These are phyloP conservation scores for Pythium sp. DNA, from an alignment of 352 stramenopile species.

Conservation along the genomic window DNA sequence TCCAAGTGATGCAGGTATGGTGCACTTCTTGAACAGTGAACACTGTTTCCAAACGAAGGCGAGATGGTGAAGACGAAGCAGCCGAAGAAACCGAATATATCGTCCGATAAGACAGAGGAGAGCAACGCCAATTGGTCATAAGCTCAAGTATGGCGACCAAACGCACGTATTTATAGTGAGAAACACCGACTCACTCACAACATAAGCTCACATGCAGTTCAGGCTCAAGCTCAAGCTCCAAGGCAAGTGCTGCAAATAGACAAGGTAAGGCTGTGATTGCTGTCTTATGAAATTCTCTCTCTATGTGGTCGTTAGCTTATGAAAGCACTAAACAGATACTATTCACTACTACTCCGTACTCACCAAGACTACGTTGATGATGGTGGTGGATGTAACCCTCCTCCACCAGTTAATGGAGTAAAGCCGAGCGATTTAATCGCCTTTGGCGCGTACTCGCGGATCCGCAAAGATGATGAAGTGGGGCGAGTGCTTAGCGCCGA, in stretches of 20 bases:
- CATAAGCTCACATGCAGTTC: too few relatives aligned
- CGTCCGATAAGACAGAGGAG: neutral
- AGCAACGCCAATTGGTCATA: neutral
- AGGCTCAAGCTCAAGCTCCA: neutral
- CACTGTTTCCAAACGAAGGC: neutral
- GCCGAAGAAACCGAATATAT: neutral
- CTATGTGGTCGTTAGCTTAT: neutral
- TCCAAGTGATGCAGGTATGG: neutral
- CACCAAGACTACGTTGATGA: neutral
- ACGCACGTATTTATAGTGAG: neutral
- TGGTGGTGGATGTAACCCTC: neutral
- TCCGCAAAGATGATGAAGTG: slow-evolving; percentile 63
- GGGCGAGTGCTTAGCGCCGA: slow-evolving; percentile 20
- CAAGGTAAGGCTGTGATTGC: neutral
- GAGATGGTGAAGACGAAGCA: slow-evolving; percentile 2
- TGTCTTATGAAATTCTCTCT: slow-evolving; percentile 1
- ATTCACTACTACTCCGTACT: neutral
- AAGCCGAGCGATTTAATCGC: slow-evolving; percentile 72
- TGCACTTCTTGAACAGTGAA: neutral
- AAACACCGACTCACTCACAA: neutral
- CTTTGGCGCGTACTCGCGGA: slow-evolving; percentile 76
- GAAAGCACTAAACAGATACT: neutral
- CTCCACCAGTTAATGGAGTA: slow-evolving; percentile 26
- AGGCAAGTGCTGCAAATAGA: neutral
- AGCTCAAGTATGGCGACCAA: neutral